Evolutionary conservation across 2,329 filamentous ascomycete genomes (phyloP).

Genomic region (Ascochyta clinopodiicola): DNA sequence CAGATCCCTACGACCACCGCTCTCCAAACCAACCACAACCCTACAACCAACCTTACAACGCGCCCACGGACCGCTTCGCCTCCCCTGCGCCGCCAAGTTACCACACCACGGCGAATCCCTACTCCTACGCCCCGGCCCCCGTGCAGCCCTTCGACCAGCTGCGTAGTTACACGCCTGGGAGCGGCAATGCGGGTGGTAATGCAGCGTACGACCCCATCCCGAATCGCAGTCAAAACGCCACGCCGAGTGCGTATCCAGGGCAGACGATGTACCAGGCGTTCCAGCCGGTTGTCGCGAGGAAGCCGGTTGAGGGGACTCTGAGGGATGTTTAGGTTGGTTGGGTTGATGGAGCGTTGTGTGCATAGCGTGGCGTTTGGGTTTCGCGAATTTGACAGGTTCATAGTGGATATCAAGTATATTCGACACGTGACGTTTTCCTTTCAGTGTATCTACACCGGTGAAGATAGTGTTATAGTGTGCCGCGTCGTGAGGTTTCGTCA

Average conservation of each 20-base stretch:
- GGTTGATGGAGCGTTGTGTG: neutral
- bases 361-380: slow-evolving; percentile 4
- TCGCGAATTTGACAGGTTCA: too few species aligned
- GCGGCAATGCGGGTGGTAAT: neutral
- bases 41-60: slow-evolving; percentile 10
- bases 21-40: neutral
- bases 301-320: slow-evolving; percentile 26
- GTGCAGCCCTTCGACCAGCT: slow-evolving; percentile 1
- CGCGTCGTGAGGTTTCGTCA: too few species aligned
- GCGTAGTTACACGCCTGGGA: neutral
- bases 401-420: too few species aligned
- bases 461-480: too few species aligned
- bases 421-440: too few species aligned
- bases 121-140: neutral
- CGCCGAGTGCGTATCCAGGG: slow-evolving; percentile 20
- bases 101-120: slow-evolving; percentile 13
- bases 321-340: slow-evolving; percentile 23
- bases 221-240: neutral
- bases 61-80: slow-evolving; percentile 3
- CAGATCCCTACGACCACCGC: slow-evolving; percentile 20
- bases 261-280: slow-evolving; percentile 25
- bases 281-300: slow-evolving; percentile 20
- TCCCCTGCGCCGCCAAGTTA: slow-evolving; percentile 14
- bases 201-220: slow-evolving; percentile 1
- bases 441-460: too few species aligned